Base-by-base conservation (phyloP, 2,329 filamentous ascomycete genomes). In the Phaeosphaeria sp. region DNA sequence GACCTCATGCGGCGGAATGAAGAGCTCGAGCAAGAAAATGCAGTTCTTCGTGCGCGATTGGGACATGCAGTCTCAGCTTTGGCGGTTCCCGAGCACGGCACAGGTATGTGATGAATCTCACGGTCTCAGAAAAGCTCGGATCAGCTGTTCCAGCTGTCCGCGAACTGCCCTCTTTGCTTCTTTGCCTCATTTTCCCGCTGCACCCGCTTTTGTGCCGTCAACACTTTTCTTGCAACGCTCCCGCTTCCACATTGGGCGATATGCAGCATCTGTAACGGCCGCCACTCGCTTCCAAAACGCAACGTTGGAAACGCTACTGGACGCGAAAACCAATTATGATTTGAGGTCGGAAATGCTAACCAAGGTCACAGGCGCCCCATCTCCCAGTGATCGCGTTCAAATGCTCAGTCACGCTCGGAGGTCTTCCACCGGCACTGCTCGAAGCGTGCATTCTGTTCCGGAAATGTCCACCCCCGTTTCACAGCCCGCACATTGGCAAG, bases 11-110 rank as follows among this genome's bases (percentile, higher is more conserved):
- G 82, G 64, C 78, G 82, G 6, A 86, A 85, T 67, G 78, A 82
- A 33, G 81, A 82, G 60, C 73, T 87, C 39, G 83, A 86, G 67
- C 79, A 82, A 54, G 84, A 87, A 67, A 83, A 85, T 58, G 76
- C 77, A n/a, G 78, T 81, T 46, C 74, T 87, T 43, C 81, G 82
- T 56, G 77, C 78, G 52, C 81, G 83, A 63, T 73, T 86, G 49
- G 78, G 74, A 33, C 79, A 82, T 57, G 77, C 79, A 22, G 74
- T 80, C 11, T 77, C 79, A 62, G 71, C 75, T 11, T 58, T 78
- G 22, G 74, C 71, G 39, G 70, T 76, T 48, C 67, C 73, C 22
- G 76, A 77, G 41, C 70, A 72, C 62, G 71, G 63, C 56, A 64
- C 67, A 72, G 74, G 76, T 78, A 75, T 61, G 76, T 77, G 48